Evolutionary conservation across 768 basidiomycete species (phyloP), one percentile per base, ranked within the genome.

Genomic region (Leccinum fibrillosum): DNA sequence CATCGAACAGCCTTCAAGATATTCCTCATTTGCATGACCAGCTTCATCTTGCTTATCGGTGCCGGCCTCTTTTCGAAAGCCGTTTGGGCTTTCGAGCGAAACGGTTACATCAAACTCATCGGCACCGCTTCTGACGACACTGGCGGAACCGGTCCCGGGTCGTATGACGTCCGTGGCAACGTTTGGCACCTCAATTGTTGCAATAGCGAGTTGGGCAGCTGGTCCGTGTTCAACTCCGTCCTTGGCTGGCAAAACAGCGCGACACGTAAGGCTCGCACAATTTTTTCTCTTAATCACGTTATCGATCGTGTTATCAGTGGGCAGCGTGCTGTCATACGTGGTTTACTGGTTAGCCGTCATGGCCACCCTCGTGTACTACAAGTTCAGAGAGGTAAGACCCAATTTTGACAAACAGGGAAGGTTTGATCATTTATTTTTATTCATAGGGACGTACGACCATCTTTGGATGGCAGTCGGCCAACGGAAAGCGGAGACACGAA

Each of bases 341-440:
- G 89, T 92, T 73, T 98, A 95, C 78, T 98, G 95, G 95, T 62
- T 97, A 60, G 83, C 86, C 12, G 90, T 89, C 63, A 85, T 95
- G 49, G 81, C 67, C 34, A 76, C 77, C 3, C 80, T 98, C 53
- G 67, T 89, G 52, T 81, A 74, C 62, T 75, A 90, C 77, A 92
- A 92, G 74, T 90, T 72, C 66, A 77, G 65, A 53, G 83, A 85
- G 77, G 84, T 80, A 60, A 56, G 1, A 73, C 64, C 44, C 7
- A 13, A 44, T 9, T 51, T 12, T 19, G 15, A 12, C 12, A 7
- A 12, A 13, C 42, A 28, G 19, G 5, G 48, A 32, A 12, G 5
- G 23, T 19, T 17, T 35, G 19, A 49, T 17, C 30, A 52, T 53
- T 9, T 54, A 12, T 32, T 3, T 49, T 21, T 25, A 25, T 30